Base-by-base conservation (phyloP, 768 basidiomycete genomes). In the Xerocomellus amylosporus region DNA sequence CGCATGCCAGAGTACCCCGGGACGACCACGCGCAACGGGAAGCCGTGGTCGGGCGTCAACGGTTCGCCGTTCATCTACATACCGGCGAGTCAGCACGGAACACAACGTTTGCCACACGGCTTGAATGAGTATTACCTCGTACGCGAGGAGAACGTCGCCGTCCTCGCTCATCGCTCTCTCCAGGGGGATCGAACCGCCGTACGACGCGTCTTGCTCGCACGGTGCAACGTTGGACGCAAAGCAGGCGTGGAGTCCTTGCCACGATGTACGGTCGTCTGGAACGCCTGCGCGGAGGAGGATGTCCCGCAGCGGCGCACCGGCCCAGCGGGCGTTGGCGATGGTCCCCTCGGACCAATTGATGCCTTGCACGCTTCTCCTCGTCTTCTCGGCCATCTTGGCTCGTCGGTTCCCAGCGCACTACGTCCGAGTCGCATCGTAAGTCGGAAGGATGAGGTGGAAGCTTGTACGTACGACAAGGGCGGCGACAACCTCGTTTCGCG, bases 291-390 rank as follows among this genome's bases (percentile, higher is more conserved):
- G 64, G 10, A 74, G 69, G 54, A 90, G 76, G 28, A 88, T 60
- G 51, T 87, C 81, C 20, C 80, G 74, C 10, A 90, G 68, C 0
- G 76, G 73, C 1, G 80, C 78, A 15, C 88, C 88, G 4, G 77
- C 76, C 87, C 88, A 90, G 53, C 71, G 75, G 60, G 80, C 81
- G 65, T 89, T 89, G 52, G 82, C 81, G 44, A 86, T 80, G n/a
- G 84, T 85, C 19, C 84, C 87, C 53, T 85, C 83, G 20, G 74
- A 74, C 86, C 86, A 88, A 4, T 75, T 76, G 22, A 87, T 78
- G 8, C 85, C 85, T 36, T 80, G 71, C 0, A 86, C 85, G 2
- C 52, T 38, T 15, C 38, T 56, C 0, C 75, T 72, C 52, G 81
- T 84, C 38, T 79, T 76, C 8, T 73, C 69, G 8, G 78, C 80